phyloP scores from a whole-genome alignment of 202 grass and related monocot species.

The Setaria italica region DNA sequence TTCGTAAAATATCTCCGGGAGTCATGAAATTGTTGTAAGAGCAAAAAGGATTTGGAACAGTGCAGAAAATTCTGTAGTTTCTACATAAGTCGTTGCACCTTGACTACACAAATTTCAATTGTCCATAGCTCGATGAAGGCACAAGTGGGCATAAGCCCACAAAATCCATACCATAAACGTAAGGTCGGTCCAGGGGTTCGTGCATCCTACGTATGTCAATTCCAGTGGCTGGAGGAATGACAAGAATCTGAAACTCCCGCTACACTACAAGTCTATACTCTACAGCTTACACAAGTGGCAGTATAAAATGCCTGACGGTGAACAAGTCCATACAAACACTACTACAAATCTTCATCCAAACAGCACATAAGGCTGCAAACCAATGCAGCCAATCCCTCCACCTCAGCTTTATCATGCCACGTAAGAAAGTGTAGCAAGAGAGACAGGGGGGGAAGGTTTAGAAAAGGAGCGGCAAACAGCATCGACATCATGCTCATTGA shows the following conservation, averaged over 20 bases:
- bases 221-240: background rate
- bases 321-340: background rate
- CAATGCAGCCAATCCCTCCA: background rate
- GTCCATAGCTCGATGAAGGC: background rate
- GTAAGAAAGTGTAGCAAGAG: background rate
- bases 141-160: background rate
- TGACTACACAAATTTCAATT: background rate
- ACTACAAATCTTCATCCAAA: background rate
- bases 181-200: background rate
- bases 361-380: constrained; percentile 4
- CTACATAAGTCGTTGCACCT: background rate
- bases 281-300: background rate
- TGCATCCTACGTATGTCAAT: background rate
- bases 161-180: background rate
- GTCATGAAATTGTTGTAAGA: background rate
- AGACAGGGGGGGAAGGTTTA: background rate
- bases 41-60: background rate
- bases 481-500: constrained; percentile 4
- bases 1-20: background rate
- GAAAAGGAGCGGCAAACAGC: background rate
- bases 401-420: constrained; percentile 19
- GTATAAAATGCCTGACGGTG: background rate
- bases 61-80: background rate
- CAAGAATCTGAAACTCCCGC: background rate
- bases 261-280: background rate